A percentile compares a stretch with the other conserved stretches of the same genome.
Conservation (phyloP, 225 moss, liverwort and hornwort genomes). For the Rhytidiadelphus loreus region DNA sequence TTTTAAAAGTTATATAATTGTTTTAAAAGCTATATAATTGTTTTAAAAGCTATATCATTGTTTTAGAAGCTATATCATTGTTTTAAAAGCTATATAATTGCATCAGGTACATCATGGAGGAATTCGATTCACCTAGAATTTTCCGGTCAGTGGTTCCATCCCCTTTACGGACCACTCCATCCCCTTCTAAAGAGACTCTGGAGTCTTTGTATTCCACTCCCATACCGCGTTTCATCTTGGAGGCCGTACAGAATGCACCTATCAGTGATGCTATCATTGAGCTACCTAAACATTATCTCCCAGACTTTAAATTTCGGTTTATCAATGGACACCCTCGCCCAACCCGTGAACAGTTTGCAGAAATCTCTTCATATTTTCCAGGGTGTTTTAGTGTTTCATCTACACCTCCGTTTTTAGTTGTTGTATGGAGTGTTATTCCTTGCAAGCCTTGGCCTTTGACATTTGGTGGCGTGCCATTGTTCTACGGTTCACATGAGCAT, state of each 20-base stretch:
- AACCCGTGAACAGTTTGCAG: not conserved
- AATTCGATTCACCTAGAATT: not conserved
- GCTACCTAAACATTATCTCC: not conserved
- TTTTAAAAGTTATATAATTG: too few relatives aligned
- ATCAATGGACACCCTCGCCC: not conserved
- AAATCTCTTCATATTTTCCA: not conserved
- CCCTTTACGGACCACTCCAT: too few relatives aligned
- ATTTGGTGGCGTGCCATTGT: not conserved
- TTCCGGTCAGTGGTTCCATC: not conserved
- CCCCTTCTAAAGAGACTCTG: too few relatives aligned
- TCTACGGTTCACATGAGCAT: not conserved
- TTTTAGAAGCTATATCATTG: too few relatives aligned
- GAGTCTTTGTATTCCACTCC: too few relatives aligned
- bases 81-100: too few relatives aligned
- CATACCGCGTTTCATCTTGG: not conserved
- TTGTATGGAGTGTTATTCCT: not conserved
- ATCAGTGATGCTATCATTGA: not conserved
- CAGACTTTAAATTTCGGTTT: fast-evolving
- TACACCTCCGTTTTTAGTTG: not conserved
- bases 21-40: too few relatives aligned
- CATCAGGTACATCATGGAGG: too few relatives aligned
- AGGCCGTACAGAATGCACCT: not conserved
- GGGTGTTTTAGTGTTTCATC: not conserved
- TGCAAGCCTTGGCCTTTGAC: not conserved
- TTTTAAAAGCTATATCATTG: too few relatives aligned